These are phyloP conservation scores for Ceratobasidium sp. DNA, from an alignment of 1,284 basidiomycete genomes.

Conservation along the genomic window DNA sequence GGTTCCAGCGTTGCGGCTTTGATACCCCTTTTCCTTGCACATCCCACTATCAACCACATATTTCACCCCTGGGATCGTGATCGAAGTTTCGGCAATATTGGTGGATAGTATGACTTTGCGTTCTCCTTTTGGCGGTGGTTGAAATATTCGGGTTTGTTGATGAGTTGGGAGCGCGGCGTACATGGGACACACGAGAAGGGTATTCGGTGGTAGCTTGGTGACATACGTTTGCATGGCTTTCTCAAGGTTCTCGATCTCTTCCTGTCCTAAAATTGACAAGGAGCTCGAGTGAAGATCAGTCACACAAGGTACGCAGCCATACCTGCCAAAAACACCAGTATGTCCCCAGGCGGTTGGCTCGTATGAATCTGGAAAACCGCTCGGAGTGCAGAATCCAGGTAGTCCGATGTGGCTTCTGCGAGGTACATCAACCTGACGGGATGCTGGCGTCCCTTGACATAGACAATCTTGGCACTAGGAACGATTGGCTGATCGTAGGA, in stretches of 20 bases:
- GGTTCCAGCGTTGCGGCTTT: conserved; percentile 69
- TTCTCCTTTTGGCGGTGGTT: conserved; percentile 67
- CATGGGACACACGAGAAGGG: conserved; percentile 73
- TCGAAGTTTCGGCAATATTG: conserved; percentile 97
- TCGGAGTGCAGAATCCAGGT: conserved; percentile 85
- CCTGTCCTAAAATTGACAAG: conserved; percentile 68
- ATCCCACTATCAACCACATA: conserved; percentile 96
- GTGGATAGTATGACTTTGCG: conserved; percentile 93
- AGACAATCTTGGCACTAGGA: conserved; percentile 79
- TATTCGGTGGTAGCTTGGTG: conserved; percentile 55
- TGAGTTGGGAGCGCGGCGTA: conserved; percentile 83
- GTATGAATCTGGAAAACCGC: conserved; percentile 92
- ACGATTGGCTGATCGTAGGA: neutral
- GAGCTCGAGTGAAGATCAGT: conserved; percentile 10
- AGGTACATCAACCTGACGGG: conserved; percentile 85
- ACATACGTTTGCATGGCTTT: conserved; percentile 71
- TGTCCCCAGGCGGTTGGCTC: conserved; percentile 80
- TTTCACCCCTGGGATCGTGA: conserved; percentile 94
- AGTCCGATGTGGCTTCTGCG: conserved; percentile 77
- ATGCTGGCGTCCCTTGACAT: conserved; percentile 92
- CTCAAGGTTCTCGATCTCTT: conserved; percentile 91
- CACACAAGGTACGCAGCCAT: conserved; percentile 7
- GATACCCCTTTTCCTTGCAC: conserved; percentile 92
- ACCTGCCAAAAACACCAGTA: conserved; percentile 93
- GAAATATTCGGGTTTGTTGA: conserved; percentile 82